A percentile compares a stretch with the other conserved stretches of the same genome.
Conservation (phyloP, 1,284 basidiomycete genomes). For the Chalciporus piperatoides region DNA sequence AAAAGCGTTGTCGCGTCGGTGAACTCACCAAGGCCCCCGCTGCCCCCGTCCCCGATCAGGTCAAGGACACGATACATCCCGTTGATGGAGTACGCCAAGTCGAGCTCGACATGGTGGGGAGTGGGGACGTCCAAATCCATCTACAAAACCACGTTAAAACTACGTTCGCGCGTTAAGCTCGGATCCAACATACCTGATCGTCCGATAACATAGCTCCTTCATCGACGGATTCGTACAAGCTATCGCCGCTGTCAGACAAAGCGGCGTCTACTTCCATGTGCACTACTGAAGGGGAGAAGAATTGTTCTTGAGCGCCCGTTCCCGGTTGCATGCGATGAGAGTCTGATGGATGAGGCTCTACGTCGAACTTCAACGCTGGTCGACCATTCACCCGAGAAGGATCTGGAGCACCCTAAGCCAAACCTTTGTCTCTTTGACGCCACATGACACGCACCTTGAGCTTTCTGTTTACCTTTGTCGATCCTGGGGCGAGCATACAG, state of each 20-base stretch:
- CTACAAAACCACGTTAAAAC: slow-evolving; percentile 9
- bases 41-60: slow-evolving; percentile 47
- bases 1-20: neutral
- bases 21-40: slow-evolving; percentile 45
- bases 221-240: slow-evolving; percentile 20
- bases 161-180: neutral
- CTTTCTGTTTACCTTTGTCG: slow-evolving; percentile 27
- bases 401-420: slow-evolving; percentile 10
- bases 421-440: neutral
- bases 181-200: slow-evolving; percentile 14
- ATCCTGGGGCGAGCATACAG: neutral
- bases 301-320: neutral
- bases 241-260: slow-evolving; percentile 10
- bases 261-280: neutral
- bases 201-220: slow-evolving; percentile 7
- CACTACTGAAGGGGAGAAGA: slow-evolving; percentile 3
- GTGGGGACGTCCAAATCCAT: slow-evolving; percentile 20
- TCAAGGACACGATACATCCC: slow-evolving; percentile 52
- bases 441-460: slow-evolving; percentile 11
- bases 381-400: neutral
- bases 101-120: slow-evolving; percentile 16
- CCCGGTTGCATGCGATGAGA: neutral
- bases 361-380: neutral
- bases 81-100: slow-evolving; percentile 32
- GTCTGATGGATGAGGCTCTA: neutral